Evolutionary conservation across 768 basidiomycete species (phyloP), one percentile per base, ranked within the genome.

Genomic region (Fistulinella prunicolor): DNA sequence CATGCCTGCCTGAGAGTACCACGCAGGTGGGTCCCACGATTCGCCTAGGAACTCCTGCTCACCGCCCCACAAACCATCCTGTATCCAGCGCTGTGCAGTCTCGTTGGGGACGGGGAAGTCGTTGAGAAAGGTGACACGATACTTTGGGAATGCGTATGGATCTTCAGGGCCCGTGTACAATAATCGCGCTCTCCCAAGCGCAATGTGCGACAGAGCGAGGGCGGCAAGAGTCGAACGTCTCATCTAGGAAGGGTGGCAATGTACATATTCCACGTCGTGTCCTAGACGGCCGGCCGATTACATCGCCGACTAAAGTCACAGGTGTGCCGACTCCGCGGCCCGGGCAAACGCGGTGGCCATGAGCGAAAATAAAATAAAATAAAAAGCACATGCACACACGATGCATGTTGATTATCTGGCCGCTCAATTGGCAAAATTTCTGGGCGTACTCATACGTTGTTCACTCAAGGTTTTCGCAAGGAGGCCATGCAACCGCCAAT

Each of bases 81-180:
- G 67, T 13, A 91, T 76, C 91, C 91, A 93, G 28, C 74, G 75
- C 52, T 84, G 71, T 4, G 86, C 90, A 2, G 87, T 89, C 40
- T 85, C 72, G 56, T 85, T 83, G 21, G 75, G 66, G 54, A 93
- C 70, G 22, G 90, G 89, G n/a, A 83, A 78, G 48, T 78, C 78
- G 62, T 89, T 87, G 61, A 93, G 79, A 67, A 89, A 93, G 34
- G 82, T 70, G 51, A 93, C 83, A 35, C 80, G 77, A 63, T 81
- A 86, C 64, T 93, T 93, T 54, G 90, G 91, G 62, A 85, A 90
- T 0, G 90, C 84, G 65, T 82, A 79, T 14, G 82, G 73, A 58
- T 93, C 90, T 58, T 91, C 86, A 23, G 90, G 89, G 38, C 89
- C 75, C 9, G 85, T 81, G 61, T 89, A 83, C 23, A 83, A 64